Percentiles rank a stretch among this genome's conserved stretches.
Conservation (phyloP, 345 rosid genomes). For the Populus pruinosa region DNA sequence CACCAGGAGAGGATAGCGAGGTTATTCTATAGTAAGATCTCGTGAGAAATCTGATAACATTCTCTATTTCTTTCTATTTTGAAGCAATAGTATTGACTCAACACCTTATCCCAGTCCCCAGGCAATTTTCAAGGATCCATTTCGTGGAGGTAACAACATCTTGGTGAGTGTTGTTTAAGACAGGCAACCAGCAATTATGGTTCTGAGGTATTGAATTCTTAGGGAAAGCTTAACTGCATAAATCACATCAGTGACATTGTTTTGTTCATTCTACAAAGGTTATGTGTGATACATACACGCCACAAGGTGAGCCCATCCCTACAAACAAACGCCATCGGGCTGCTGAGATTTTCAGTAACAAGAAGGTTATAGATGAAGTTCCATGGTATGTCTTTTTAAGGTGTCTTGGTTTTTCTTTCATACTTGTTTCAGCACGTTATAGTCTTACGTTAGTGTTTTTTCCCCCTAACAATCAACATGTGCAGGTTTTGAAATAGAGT, state of each 20-base stretch:
- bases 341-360: slow-evolving; percentile 67
- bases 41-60: background rate
- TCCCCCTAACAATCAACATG: background rate
- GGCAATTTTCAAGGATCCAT: slow-evolving; percentile 92
- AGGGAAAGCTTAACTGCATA: background rate
- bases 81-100: slow-evolving; percentile 11
- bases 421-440: background rate
- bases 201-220: background rate
- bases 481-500: background rate
- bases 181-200: background rate
- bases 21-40: slow-evolving; percentile 89
- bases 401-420: background rate
- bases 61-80: slow-evolving; percentile 2
- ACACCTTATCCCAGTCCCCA: slow-evolving; percentile 62
- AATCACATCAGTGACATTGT: slow-evolving; percentile 1
- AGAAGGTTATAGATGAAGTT: slow-evolving; percentile 61
- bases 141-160: slow-evolving; percentile 94
- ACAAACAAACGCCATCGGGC: slow-evolving; percentile 92
- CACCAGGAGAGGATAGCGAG: slow-evolving; percentile 97
- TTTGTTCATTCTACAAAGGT: slow-evolving; percentile 45
- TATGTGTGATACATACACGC: slow-evolving; percentile 84
- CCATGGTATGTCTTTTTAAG: slow-evolving; percentile 60
- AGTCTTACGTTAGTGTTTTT: background rate
- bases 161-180: slow-evolving; percentile 52
- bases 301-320: slow-evolving; percentile 96